Base-by-base conservation (phyloP, 2,329 filamentous ascomycete species). In the Colletotrichum caudatum region DNA sequence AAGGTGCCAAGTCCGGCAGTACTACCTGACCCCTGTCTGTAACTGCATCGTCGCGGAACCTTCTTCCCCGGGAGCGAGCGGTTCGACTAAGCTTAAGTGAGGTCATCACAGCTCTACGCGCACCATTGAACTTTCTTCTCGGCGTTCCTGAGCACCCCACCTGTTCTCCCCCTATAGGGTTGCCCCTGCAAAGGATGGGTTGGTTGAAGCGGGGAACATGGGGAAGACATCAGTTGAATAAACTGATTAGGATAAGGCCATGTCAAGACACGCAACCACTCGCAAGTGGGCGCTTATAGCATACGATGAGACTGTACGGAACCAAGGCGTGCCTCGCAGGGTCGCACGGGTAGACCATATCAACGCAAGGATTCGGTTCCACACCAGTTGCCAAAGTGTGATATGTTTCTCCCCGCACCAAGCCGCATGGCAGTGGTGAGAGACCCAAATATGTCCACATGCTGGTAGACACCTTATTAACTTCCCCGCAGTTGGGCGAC, bases 101-200 rank as follows among this genome's bases (percentile, higher is more conserved):
- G 65, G 69, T 72, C 69, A 72, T 72, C 69, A 35, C 65, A 20
- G 46, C 37, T 48, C 48, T 72, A 69, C 48, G 69, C 69, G 69
- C 69, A 64, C 69, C 69, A 72, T 72, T 72, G 39, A 69, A 50
- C 59, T 50, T 26, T 48, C 46, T 33, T 69, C 60, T 59, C 65
- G 59, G 23, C 12, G 41, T 3, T 16, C 26, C 26, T n/a, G 23
- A 41, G 46, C 33, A 54, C 29, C 63, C 59, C 59, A 46, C 59
- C 35, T 29, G 56, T 29, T 50, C 56, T 29, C 44, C 56, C 57
- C 48, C 64, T 26, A 26, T 20, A 29, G 63, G 39, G 20, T 5
- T 14, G 14, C 18, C 23, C 44, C 44, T 14, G 44, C 44, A 59
- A 53, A 58, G 12, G 7, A 46, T 46, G 26, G 35, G 35, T 8